These are phyloP conservation scores for Stagonosporopsis rhizophila DNA, from an alignment of 2,329 filamentous ascomycete species.

Conservation along the genomic window DNA sequence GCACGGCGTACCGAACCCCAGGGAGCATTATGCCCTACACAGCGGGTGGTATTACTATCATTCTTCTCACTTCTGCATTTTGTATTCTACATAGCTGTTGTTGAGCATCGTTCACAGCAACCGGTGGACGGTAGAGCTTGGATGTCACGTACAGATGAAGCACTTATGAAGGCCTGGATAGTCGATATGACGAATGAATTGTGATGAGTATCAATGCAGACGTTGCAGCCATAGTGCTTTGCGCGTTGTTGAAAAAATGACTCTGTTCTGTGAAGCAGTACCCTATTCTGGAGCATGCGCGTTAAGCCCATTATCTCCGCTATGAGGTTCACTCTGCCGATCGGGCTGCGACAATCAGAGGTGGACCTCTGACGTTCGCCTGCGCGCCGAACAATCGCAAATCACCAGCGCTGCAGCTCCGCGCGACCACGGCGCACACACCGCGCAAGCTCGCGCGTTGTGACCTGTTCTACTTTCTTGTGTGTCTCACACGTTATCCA, in stretches of 20 bases:
- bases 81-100: conserved; percentile 38
- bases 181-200: conserved; percentile 8
- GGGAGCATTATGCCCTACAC: background rate
- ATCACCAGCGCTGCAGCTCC: conserved; percentile 13
- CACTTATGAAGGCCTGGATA: conserved; percentile 9
- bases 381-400: conserved; percentile 24
- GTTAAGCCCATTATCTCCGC: conserved; percentile 20
- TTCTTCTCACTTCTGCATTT: conserved; percentile 25
- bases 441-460: background rate
- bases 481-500: background rate
- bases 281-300: background rate
- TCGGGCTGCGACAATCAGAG: conserved; percentile 1
- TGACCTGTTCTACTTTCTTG: background rate
- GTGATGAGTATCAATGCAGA: background rate
- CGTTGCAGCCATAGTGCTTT: background rate
- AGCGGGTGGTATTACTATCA: conserved; percentile 12
- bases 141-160: background rate
- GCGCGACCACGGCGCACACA: background rate
- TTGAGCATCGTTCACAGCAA: conserved; percentile 20
- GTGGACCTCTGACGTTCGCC: conserved; percentile 22
- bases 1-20: conserved; percentile 4
- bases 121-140: conserved; percentile 9
- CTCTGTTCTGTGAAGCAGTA: background rate
- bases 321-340: background rate
- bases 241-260: too few species aligned